phyloP scores from a whole-genome alignment of 2,329 filamentous ascomycete species.

The Curvularia eragrostidis region DNA sequence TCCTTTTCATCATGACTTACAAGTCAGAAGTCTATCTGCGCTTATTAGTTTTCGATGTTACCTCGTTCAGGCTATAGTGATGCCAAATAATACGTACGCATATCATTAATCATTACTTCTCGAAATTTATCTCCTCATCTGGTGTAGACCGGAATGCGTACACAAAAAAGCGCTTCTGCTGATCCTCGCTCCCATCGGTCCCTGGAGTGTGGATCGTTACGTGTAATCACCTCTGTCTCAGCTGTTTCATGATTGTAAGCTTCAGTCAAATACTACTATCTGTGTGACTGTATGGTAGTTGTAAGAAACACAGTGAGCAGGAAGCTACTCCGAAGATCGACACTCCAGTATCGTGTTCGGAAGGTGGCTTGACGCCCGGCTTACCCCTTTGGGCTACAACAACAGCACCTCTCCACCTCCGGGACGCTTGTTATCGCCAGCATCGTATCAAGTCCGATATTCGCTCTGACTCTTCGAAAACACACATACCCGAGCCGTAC shows the following conservation, averaged over 20 bases:
- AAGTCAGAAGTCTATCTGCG: background rate
- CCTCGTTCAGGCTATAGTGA: background rate
- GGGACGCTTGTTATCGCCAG: slow-evolving; percentile 7
- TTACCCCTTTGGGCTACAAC: slow-evolving; percentile 19
- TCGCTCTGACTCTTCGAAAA: slow-evolving; percentile 2
- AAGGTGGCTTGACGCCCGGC: slow-evolving; percentile 18
- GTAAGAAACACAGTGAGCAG: background rate
- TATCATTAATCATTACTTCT: background rate
- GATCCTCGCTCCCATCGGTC: background rate
- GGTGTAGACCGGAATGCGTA: background rate
- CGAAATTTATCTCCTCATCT: background rate
- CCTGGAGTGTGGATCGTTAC: background rate
- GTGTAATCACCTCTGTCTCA: background rate
- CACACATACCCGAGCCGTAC: background rate
- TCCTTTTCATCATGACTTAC: background rate
- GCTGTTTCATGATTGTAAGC: background rate
- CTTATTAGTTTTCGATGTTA: background rate
- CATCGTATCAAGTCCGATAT: slow-evolving; percentile 6
- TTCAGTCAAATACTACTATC: background rate
- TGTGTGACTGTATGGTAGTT: background rate
- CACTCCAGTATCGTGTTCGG: slow-evolving; percentile 4
- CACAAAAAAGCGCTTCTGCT: background rate
- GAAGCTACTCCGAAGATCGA: background rate
- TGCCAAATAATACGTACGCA: background rate
- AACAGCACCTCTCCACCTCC: slow-evolving; percentile 8